Base-by-base conservation (phyloP, 1,284 basidiomycete genomes). In the Phaffia rhodozyma region DNA sequence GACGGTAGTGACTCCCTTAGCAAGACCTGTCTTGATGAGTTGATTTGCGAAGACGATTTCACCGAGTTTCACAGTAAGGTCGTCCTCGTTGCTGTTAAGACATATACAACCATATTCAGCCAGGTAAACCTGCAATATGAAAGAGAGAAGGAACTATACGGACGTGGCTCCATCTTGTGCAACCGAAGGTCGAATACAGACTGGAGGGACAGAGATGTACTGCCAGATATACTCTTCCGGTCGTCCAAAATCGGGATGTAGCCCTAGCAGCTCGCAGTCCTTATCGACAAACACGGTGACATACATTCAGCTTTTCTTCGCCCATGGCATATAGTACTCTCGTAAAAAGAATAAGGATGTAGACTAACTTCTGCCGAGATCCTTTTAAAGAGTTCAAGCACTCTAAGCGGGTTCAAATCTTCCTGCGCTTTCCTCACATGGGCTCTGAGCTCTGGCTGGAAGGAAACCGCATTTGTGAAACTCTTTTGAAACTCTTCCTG, bases 201-300 rank as follows among this genome's bases (percentile, higher is more conserved):
- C 92, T 0, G 96, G 96, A 23, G 96, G 96, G 20, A 98, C 96
- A 43, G 93, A 96, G 21, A 99, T 86, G 75, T 98, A 98, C 75
- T 97, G 94, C 96, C 96, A 99, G 65, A 99, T 85, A 73, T 94
- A 97, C 73, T 97, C 89, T 77, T 99, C 96, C 1, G 96, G 96
- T 62, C 96, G 79, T 61, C 93, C 93, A 71, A 86, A 86, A 34
- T 84, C 83, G 2, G 96, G 96, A 67, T 89, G 85, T 61, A 98
- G 78, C 0, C 94, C 93, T 11, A 99, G 81, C 56, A 99, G 78
- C 75, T 98, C 96, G 73, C 91, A 96, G 71, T 99, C 96, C 85
- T 91, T 67, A n/a, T 47, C n/a, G 34, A 32, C 6, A 34, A 38
- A 34, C 3, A 23, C 50, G 16, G 16, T 13, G 30, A 30, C 16